These are phyloP conservation scores for Penicillium crustosum DNA, from an alignment of 2,329 filamentous ascomycete genomes.

Conservation along the genomic window DNA sequence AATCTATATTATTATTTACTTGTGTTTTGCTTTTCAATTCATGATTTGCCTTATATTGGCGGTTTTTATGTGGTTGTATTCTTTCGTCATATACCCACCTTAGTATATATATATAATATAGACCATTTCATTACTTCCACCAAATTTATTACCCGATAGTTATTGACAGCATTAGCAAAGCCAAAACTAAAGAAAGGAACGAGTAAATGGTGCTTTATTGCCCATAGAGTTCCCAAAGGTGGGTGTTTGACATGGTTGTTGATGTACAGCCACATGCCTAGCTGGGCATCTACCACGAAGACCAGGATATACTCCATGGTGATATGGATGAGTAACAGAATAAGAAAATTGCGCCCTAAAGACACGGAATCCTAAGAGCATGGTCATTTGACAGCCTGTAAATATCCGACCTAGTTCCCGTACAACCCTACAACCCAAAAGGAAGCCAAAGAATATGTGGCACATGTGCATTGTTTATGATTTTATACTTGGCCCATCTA, in stretches of 20 bases:
- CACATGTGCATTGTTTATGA: constrained; percentile 2
- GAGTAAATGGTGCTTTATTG: too few relatives aligned
- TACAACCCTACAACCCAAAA: neutral
- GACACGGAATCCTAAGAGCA: too few relatives aligned
- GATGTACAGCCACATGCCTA: too few relatives aligned
- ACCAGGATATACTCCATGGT: neutral
- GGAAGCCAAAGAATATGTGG: neutral
- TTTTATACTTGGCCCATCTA: neutral
- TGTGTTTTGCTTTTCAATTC: neutral
- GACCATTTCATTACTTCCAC: neutral
- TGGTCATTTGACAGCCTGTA: neutral
- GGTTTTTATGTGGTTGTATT: too few relatives aligned
- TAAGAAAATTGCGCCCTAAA: neutral
- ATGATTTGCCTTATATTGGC: neutral
- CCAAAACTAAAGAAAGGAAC: neutral
- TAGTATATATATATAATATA: neutral
- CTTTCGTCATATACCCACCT: too few relatives aligned
- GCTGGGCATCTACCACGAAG: neutral
- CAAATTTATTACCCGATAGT: too few relatives aligned
- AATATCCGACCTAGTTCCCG: neutral
- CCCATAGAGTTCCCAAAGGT: neutral
- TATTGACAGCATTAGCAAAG: too few relatives aligned
- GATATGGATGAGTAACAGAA: too few relatives aligned
- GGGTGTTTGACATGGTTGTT: neutral
- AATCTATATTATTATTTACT: too few relatives aligned